Evolutionary conservation across 1,284 basidiomycete species (phyloP), one percentile per base, ranked within the genome.

Genomic region (Kalmanozyma brasiliensis): DNA sequence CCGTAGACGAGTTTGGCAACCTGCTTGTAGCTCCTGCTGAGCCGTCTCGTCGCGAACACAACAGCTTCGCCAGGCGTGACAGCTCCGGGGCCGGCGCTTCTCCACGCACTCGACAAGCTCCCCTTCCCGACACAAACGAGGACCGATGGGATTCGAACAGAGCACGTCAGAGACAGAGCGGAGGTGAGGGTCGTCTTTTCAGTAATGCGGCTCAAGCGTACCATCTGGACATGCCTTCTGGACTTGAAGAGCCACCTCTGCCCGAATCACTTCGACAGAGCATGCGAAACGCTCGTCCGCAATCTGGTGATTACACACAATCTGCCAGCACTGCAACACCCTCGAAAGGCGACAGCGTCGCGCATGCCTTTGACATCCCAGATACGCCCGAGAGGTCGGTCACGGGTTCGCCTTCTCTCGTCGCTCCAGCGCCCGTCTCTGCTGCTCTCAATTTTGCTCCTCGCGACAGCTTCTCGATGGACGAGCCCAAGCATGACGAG

Each of bases 1-100:
- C 69, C 6, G 57, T 72, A 13, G 65, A 71, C 35, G 65, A 74
- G 38, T 59, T 72, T 14, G 64, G 69, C 38, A 64, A 62, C 22
- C 40, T 62, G 30, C 56, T 72, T 20, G 52, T 72, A 29, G 69
- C 63, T 2, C 65, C 68, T 3, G 48, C 55, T 8, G 68, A 66
- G n/a, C n/a, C 52, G 1, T 57, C 56, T 1, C 8, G 48, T 17
- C 55, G 52, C 35, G 48, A 35, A 11, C 49, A 41, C 20, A 45
- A 7, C 26, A 24, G 22, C 14, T n/a, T 13, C 10, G 33, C 43
- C 26, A 32, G 17, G 5, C 46, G 36, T 40, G 43, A 35, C 30
- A 46, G 38, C 16, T n/a, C n/a, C n/a, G n/a, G n/a, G n/a, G 45
- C 34, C n/a, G 46, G 35, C n/a, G 48, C 32, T n/a, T 69, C 66